Conservation (phyloP, 2,329 filamentous ascomycete species). For the Diaporthe longicolla region DNA sequence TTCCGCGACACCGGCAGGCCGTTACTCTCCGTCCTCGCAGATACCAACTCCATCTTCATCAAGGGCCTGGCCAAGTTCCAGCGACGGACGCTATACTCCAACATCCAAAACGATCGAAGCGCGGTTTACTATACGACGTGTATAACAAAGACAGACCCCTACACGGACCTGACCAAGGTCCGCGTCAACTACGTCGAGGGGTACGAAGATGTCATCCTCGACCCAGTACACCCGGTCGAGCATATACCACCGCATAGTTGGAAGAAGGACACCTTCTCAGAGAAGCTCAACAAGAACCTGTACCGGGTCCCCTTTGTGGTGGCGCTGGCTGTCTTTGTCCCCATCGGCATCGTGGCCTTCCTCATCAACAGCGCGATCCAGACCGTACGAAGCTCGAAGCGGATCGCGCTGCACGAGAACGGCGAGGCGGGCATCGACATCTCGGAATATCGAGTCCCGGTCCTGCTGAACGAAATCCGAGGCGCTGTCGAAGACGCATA, state of each 20-base stretch:
- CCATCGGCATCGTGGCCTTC: constrained; percentile 79
- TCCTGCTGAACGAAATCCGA: constrained; percentile 82
- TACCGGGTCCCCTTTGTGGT: constrained; percentile 74
- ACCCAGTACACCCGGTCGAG: constrained; percentile 73
- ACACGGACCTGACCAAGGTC: constrained; percentile 74
- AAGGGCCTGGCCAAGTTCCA: constrained; percentile 82
- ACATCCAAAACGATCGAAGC: constrained; percentile 87
- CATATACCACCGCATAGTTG: constrained; percentile 55
- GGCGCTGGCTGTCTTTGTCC: constrained; percentile 78
- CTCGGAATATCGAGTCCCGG: constrained; percentile 80
- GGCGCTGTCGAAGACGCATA: constrained; percentile 83
- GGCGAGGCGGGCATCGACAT: constrained; percentile 78
- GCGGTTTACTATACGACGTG: constrained; percentile 87
- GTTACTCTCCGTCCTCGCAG: constrained; percentile 84
- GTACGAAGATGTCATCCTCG: constrained; percentile 82
- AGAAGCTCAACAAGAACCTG: constrained; percentile 52
- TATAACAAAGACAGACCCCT: constrained; percentile 85
- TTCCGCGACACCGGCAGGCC: constrained; percentile 89
- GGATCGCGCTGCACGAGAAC: constrained; percentile 82
- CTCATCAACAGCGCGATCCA: constrained; percentile 84
- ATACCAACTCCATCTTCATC: constrained; percentile 88
- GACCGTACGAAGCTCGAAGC: constrained; percentile 78
- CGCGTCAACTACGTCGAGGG: constrained; percentile 81
- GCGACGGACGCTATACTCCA: constrained; percentile 84
- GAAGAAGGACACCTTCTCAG: constrained; percentile 43